phyloP scores from a whole-genome alignment of 2,329 filamentous ascomycete species.

The Dendrostoma leiphaemia region DNA sequence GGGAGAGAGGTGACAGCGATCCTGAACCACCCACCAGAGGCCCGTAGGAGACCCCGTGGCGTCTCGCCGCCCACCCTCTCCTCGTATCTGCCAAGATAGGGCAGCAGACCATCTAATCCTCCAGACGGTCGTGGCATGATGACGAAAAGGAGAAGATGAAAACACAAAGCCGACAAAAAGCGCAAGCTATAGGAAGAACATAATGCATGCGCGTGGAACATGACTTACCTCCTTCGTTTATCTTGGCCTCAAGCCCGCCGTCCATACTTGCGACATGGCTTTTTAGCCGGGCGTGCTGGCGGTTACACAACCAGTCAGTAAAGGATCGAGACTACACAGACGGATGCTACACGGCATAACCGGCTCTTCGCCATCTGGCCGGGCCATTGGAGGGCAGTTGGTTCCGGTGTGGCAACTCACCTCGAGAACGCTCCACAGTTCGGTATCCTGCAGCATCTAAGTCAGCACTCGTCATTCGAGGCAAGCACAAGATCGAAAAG shows the following conservation, averaged over 20 bases:
- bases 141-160: no score
- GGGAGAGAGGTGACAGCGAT: slow-evolving; percentile 19
- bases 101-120: background rate
- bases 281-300: slow-evolving; percentile 83
- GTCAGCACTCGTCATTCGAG: slow-evolving; percentile 14
- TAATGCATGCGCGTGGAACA: slow-evolving; percentile 12
- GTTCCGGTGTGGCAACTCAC: slow-evolving; percentile 50
- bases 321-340: slow-evolving; percentile 35
- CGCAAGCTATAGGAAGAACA: background rate
- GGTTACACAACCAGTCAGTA: slow-evolving; percentile 18
- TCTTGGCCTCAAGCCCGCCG: slow-evolving; percentile 83
- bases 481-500: slow-evolving; percentile 4
- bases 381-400: slow-evolving; percentile 17
- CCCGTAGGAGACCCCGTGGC: slow-evolving; percentile 2
- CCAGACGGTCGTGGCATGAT: slow-evolving; percentile 3
- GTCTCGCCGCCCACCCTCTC: slow-evolving; percentile 4
- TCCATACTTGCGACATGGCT: slow-evolving; percentile 85
- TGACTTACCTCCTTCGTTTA: slow-evolving; percentile 87
- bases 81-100: slow-evolving; percentile 14
- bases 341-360: slow-evolving; percentile 21
- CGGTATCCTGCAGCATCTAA: slow-evolving; percentile 61
- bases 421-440: slow-evolving; percentile 88
- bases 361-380: slow-evolving; percentile 17
- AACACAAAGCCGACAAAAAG: slow-evolving; percentile 31
- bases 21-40: slow-evolving; percentile 3